Evolutionary conservation across 345 rosid species (phyloP), one percentile per base, ranked within the genome.

Genomic region (Arabis hirsuta): DNA sequence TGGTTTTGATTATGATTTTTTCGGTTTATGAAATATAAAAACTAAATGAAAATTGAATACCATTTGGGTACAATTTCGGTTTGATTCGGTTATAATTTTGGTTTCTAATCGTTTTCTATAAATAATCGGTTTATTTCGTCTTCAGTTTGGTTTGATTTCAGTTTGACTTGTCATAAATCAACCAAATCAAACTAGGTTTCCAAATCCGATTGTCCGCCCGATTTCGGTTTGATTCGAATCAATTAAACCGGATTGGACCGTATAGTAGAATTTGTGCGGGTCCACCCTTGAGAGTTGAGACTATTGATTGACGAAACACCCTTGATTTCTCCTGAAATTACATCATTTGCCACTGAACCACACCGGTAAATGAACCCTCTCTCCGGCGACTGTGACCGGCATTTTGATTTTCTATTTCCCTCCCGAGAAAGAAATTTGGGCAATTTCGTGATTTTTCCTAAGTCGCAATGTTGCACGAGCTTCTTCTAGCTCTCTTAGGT

Each of bases 401-500:
- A n/a, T 48, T 57, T 76, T 29, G 31, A 31, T 69, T 62, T 69
- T 24, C 66, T 8, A n/a, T 74, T 61, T 50, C 67, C 57, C 72
- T 60, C 73, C 39, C 22, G 39, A 43, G 61, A 55, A 8, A 36
- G 1, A 7, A 36, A 73, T 3, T 44, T 31, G 32, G 42, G 68
- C 43, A 71, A 38, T 71, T 31, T 44, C 24, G 56, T 43, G 16
- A 52, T 9, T 51, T 20, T 36, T 1, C 65, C 16, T 0, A 22
- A 69, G 14, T 9, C 53, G 59, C 50, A 74, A 94, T 91, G 98
- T 65, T 91, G 68, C 97, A 91, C 82, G 98, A 94, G 82, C 89
- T 95, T 55, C 84, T 91, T 38, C 85, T 89, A 4, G 83, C 99
- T 55, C 93, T 88, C 10, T 60, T 91, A 43, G 99, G 99, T 61